Percentiles rank a stretch among this genome's conserved stretches.
Conservation (phyloP, 768 basidiomycete species). For the Agrocybe praecox region DNA sequence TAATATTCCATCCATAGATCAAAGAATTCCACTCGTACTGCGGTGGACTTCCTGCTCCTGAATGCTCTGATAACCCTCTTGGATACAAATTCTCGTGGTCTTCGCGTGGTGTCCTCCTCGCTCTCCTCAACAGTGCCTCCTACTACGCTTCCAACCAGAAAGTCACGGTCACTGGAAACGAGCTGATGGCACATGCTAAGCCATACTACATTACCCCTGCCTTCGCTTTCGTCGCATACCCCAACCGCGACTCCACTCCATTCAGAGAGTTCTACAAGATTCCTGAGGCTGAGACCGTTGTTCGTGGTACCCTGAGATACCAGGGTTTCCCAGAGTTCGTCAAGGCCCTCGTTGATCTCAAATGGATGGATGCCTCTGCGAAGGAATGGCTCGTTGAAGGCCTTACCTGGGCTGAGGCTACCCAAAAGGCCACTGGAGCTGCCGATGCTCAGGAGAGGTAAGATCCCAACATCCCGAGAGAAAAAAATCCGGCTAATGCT, state of each 20-base stretch:
- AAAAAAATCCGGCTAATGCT: too few species aligned
- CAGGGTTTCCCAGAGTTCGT: slow-evolving; percentile 98
- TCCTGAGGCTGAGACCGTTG: slow-evolving; percentile 89
- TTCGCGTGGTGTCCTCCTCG: slow-evolving; percentile 92
- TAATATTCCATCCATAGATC: slow-evolving; percentile 46
- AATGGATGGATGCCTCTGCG: slow-evolving; percentile 76
- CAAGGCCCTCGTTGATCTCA: slow-evolving; percentile 81
- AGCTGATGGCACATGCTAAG: slow-evolving; percentile 89
- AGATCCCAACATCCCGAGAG: slow-evolving; percentile 9
- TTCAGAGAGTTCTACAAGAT: slow-evolving; percentile 93
- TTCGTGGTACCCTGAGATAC: slow-evolving; percentile 93
- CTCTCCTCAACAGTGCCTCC: slow-evolving; percentile 87
- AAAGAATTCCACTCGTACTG: slow-evolving; percentile 95
- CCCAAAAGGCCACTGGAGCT: slow-evolving; percentile 72
- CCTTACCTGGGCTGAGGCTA: slow-evolving; percentile 84
- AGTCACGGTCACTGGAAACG: slow-evolving; percentile 69
- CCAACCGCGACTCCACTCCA: slow-evolving; percentile 91
- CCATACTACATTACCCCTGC: slow-evolving; percentile 96
- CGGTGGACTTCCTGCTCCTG: slow-evolving; percentile 92
- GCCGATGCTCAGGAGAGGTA: slow-evolving; percentile 72
- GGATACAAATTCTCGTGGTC: slow-evolving; percentile 99
- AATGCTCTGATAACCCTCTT: slow-evolving; percentile 90
- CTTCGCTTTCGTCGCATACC: slow-evolving; percentile 95
- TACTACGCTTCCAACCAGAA: slow-evolving; percentile 71
- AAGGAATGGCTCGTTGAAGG: slow-evolving; percentile 80